Base-by-base conservation (phyloP, 2,329 filamentous ascomycete genomes). In the Diplodia corticola region DNA sequence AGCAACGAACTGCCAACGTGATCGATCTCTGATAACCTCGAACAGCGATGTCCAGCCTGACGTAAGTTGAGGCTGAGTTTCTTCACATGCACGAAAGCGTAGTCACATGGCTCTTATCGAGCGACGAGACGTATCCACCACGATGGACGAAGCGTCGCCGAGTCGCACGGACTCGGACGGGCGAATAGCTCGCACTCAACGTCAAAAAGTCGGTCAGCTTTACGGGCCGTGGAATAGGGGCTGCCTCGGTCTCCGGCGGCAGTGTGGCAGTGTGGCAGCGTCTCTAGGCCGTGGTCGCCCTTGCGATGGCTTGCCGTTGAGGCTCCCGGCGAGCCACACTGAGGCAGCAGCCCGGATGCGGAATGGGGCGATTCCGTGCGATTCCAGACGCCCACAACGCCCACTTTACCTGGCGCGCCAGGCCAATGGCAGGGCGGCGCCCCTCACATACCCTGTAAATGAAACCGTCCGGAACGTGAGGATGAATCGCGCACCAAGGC, bases 41-140 rank as follows among this genome's bases (percentile, higher is more conserved):
- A 35, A 54, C 17, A 22, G 30, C 51, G 33, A 4, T 22, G 17
- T 3, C 15, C 33, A 24, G 26, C 13, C 20, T 60, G 55, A 60
- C 55, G 55, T 60, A 46, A 60, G 15, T 46, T 48, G 55, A 46
- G 55, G 55, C 55, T 60, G 55, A 60, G 55, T 28, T 40, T 40
- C n/a, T 60, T 60, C 55, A 60, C 55, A 60, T 60, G 55, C 24
- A 6, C 28, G 37, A n/a, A 26, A 33, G 4, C 4, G 12, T 22
- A 37, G 55, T 60, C 55, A 60, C 55, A 60, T 60, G 55, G 55
- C 33, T 5, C 37, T 30, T 30, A 48, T 46, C 55, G 12, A 17
- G 54, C 24, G 26, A 22, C 54, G 35, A 57, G 30, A 44, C 6
- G 54, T 44, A 44, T 57, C 54, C 54, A 57, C 54, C 54, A 28